Evolutionary conservation across 2,329 filamentous ascomycete genomes (phyloP).

Genomic region (Calonectria hawksworthii): DNA sequence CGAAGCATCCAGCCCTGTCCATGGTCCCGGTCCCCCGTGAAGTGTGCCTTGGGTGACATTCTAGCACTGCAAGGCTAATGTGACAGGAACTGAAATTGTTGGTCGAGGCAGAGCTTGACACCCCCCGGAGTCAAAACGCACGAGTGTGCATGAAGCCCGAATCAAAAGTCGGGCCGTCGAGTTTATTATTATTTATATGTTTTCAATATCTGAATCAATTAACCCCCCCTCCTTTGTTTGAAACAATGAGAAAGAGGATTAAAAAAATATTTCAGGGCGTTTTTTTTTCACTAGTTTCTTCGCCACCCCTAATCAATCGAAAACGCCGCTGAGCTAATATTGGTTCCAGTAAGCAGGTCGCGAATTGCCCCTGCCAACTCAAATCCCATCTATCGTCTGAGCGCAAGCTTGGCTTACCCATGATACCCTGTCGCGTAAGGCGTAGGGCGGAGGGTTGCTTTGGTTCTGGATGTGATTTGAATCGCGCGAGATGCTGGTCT

Average conservation of each 20-base stretch:
- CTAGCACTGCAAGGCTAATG: background rate
- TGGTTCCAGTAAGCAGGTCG: background rate
- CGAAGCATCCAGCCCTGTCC: background rate
- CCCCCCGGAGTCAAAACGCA: background rate
- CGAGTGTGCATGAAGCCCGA: background rate
- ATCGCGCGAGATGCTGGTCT: background rate
- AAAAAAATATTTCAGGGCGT: background rate
- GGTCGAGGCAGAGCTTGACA: background rate
- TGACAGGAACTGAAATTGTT: background rate
- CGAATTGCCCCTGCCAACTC: background rate
- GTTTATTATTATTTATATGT: background rate
- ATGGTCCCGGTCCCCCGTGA: background rate
- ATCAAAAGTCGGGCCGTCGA: background rate
- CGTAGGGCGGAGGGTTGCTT: background rate
- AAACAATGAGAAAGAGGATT: background rate
- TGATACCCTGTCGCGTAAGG: background rate
- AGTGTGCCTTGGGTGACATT: constrained; percentile 8
- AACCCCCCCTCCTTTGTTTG: background rate
- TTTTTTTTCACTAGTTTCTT: background rate
- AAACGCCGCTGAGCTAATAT: background rate
- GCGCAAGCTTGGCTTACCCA: background rate
- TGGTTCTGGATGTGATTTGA: background rate
- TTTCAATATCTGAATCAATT: background rate
- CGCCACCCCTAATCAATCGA: background rate
- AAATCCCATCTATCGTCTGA: background rate